Conservation (phyloP, 371 early-diverging fungal species). For the Mucor ambiguus region DNA sequence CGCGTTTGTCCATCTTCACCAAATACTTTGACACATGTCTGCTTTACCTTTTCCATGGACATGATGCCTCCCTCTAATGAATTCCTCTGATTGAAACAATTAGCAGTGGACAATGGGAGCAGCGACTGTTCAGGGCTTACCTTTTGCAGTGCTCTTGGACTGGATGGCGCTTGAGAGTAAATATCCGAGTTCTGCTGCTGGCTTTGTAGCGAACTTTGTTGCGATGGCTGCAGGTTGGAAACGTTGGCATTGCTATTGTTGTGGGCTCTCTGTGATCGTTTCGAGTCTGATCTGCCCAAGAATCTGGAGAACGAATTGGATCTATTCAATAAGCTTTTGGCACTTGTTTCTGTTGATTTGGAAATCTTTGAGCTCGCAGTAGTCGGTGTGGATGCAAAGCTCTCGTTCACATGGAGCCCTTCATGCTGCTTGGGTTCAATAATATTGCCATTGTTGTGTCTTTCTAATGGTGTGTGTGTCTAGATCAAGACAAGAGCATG, state of each 20-base stretch:
- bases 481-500: neutral
- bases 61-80: conserved; percentile 61
- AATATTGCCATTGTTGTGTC: conserved; percentile 8
- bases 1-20: conserved; percentile 71
- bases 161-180: conserved; percentile 37
- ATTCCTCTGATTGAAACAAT: conserved; percentile 29
- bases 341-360: conserved; percentile 42
- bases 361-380: conserved; percentile 23
- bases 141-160: conserved; percentile 43
- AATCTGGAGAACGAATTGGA: conserved; percentile 55
- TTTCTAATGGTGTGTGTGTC: neutral
- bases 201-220: conserved; percentile 5
- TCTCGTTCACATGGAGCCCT: conserved; percentile 35
- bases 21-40: conserved; percentile 70
- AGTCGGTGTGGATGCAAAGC: conserved; percentile 17
- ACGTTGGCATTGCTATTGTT: conserved; percentile 13
- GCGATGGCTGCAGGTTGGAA: conserved; percentile 8
- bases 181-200: conserved; percentile 23
- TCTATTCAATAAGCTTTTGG: conserved; percentile 43
- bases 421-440: conserved; percentile 32
- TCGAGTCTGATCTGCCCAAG: conserved; percentile 53
- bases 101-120: neutral
- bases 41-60: conserved; percentile 69
- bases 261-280: conserved; percentile 29
- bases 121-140: conserved; percentile 12